These are phyloP conservation scores for Rhodotorula diobovata DNA, from an alignment of 768 basidiomycete species.

Conservation along the genomic window DNA sequence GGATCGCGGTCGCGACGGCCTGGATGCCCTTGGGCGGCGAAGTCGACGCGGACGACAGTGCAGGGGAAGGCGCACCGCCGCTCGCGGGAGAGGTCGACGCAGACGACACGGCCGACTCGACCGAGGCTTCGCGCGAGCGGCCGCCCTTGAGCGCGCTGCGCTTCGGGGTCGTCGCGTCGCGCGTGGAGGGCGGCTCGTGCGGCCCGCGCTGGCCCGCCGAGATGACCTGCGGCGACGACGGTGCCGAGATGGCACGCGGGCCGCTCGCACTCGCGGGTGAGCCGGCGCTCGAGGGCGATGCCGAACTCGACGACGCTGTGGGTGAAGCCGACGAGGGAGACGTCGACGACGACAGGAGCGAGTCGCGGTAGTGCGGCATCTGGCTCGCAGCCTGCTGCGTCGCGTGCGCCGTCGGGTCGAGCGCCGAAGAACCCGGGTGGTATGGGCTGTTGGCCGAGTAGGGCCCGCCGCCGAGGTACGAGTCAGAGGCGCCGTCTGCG, in stretches of 20 bases:
- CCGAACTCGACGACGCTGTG: background rate
- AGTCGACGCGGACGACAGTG: background rate
- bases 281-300: background rate
- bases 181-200: conserved; percentile 7
- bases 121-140: conserved; percentile 30
- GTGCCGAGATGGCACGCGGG: background rate
- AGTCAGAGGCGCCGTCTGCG: too few relatives aligned
- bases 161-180: conserved; percentile 14
- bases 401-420: conserved; percentile 17
- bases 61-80: background rate
- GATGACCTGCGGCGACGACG: background rate
- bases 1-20: conserved; percentile 32
- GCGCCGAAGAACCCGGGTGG: background rate
- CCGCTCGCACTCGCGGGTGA: too few relatives aligned
- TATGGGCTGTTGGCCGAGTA: conserved; percentile 25
- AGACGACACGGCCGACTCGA: conserved; percentile 1
- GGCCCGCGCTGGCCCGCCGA: conserved; percentile 15
- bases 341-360: background rate
- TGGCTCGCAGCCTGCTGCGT: conserved; percentile 1
- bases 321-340: background rate
- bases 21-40: conserved; percentile 5
- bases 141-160: conserved; percentile 27
- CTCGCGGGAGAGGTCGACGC: conserved; percentile 4
- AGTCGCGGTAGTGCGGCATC: conserved; percentile 31
- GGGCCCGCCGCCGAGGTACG: conserved; percentile 24